phyloP scores from a whole-genome alignment of 768 basidiomycete species.

The Dentipellis sp. region DNA sequence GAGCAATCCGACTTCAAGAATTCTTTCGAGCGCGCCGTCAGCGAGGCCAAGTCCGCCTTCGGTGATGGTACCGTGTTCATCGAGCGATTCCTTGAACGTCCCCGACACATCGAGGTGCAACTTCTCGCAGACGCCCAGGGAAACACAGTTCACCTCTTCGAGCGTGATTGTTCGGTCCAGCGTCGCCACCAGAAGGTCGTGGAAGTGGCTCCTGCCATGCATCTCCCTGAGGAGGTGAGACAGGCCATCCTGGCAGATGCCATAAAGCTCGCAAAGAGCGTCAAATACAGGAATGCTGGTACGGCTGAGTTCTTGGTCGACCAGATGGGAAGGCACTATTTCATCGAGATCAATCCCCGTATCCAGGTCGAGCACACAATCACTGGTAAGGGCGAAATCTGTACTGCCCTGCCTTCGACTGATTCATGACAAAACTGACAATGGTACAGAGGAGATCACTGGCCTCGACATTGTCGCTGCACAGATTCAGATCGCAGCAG shows the following conservation, averaged over 20 bases:
- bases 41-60: conserved; percentile 93
- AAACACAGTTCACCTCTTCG: conserved; percentile 96
- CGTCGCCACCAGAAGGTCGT: conserved; percentile 98
- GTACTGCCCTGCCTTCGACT: conserved; percentile 1
- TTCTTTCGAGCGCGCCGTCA: conserved; percentile 85
- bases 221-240: conserved; percentile 84
- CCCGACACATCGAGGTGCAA: conserved; percentile 97
- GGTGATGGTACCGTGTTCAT: conserved; percentile 99
- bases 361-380: conserved; percentile 99
- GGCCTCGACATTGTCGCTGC: conserved; percentile 99
- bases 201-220: conserved; percentile 94
- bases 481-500: conserved; percentile 99
- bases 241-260: conserved; percentile 85
- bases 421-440: neutral
- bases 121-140: conserved; percentile 85
- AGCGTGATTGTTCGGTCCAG: conserved; percentile 98
- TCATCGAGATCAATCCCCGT: conserved; percentile 99
- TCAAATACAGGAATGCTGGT: conserved; percentile 93
- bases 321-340: conserved; percentile 93
- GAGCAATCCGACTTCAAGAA: conserved; percentile 87
- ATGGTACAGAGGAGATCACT: conserved; percentile 85
- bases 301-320: conserved; percentile 99
- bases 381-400: conserved; percentile 50
- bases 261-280: conserved; percentile 88
- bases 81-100: conserved; percentile 93